Percentiles rank a stretch among this genome's conserved stretches.
These are phyloP conservation scores for Penicillium turbatum DNA, from an alignment of 495 filamentous ascomycete species.

Conservation along the genomic window DNA sequence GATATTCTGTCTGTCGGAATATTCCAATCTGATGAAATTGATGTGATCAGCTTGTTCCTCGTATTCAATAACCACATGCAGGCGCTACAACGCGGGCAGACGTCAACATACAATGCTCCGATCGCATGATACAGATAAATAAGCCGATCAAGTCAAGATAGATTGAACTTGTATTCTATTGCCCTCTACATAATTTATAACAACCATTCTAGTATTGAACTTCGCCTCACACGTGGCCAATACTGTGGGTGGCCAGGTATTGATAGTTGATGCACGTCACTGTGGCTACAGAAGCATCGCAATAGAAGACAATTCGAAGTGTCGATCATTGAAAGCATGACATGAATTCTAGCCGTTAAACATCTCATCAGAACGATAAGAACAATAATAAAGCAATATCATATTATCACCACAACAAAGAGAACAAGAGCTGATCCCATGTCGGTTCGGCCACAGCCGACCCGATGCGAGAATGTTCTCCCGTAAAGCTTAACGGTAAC, in stretches of 20 bases:
- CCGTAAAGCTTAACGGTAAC: not conserved
- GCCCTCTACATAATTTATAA: not conserved
- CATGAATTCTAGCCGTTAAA: not conserved
- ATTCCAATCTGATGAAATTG: too few species aligned
- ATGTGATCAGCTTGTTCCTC: too few species aligned
- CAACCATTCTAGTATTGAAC: not conserved
- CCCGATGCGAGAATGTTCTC: not conserved
- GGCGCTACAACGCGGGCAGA: too few species aligned
- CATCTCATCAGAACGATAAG: too few species aligned
- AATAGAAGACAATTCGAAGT: not conserved
- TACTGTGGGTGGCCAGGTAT: not conserved
- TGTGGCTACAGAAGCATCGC: not conserved
- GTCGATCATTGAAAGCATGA: not conserved
- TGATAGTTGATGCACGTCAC: not conserved
- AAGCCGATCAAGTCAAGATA: too few species aligned
- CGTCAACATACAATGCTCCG: too few species aligned
- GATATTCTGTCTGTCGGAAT: too few species aligned
- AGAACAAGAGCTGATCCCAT: not conserved
- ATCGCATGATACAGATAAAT: too few species aligned
- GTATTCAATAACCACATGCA: too few species aligned
- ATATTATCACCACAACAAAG: too few species aligned
- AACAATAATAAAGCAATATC: too few species aligned
- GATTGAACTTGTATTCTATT: too few species aligned
- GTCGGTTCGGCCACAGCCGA: not conserved
- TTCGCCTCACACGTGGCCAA: constrained; percentile 2